Evolutionary conservation across 2,329 filamentous ascomycete genomes (phyloP), one percentile per base, ranked within the genome.

Genomic region (Periconia digitata): DNA sequence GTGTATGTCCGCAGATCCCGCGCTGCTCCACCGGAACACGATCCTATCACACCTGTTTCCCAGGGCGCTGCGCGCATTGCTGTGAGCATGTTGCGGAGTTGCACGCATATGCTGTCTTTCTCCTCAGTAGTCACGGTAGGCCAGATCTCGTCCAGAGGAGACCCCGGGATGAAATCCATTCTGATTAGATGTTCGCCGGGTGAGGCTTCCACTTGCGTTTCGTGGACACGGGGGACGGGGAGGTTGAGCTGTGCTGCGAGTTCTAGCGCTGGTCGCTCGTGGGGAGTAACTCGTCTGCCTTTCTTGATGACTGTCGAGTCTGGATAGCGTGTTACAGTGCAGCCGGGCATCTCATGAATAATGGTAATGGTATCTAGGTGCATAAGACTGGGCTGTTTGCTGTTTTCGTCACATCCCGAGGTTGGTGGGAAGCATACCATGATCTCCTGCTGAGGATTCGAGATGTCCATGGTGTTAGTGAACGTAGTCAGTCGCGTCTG

Each of bases 81-180:
- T 3, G 23, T 44, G n/a, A 54, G 39, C n/a, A 54, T 49, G 3
- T 40, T 36, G 16, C 48, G 41, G 18, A 51, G 39, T 21, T 53
- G 50, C 16, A 24, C 16, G 38, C 44, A 49, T 21, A 56, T 47
- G 24, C 44, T 24, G 34, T 42, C 17, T 41, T 46, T 51, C 38
- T 50, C 43, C 18, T 44, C 47, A 8, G 8, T 35, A 10, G 50
- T 48, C 44, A 50, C 44, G 17, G 10, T 40, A 5, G 40, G 44
- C 50, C 50, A 56, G 8, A 51, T 22, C 16, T n/a, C 16, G 18
- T 48, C 47, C 15, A 56, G 53, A 6, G 5, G 40, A 15, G 41
- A 38, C 12, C 53, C 50, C 4, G 37, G 27, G n/a, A 56, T 41
- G 27, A 46, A 56, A 35, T 53, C 47, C 47, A 53, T 56, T 29